A percentile compares a stretch with the other conserved stretches of the same genome.
phyloP scores from a whole-genome alignment of 1,284 basidiomycete species.

The Apiotrichum laibachii region DNA sequence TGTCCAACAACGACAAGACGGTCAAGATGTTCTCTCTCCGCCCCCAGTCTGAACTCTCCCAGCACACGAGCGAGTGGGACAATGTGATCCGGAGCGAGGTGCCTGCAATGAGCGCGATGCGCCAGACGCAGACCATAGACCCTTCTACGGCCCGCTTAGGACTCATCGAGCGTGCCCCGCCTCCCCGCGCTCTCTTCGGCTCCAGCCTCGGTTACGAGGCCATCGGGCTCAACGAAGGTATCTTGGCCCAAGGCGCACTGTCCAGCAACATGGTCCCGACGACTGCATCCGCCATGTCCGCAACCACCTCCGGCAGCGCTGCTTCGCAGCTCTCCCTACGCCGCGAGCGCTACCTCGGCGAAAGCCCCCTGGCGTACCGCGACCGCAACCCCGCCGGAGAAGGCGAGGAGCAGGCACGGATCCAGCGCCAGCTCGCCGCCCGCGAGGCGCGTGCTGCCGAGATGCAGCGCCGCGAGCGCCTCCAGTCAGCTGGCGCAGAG shows the following conservation, averaged over 20 bases:
- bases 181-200: conserved; percentile 13
- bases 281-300: neutral
- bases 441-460: conserved; percentile 9
- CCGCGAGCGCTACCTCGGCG: conserved; percentile 17
- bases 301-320: no score
- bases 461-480: conserved; percentile 6
- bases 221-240: conserved; percentile 17
- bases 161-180: neutral
- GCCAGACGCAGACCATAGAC: conserved; percentile 10
- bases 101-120: conserved; percentile 15
- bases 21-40: conserved; percentile 47
- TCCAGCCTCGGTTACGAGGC: conserved; percentile 14
- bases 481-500: conserved; percentile 3
- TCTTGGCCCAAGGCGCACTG: conserved; percentile 9
- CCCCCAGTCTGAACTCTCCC: neutral
- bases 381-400: conserved; percentile 12
- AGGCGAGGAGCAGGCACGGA: conserved; percentile 1
- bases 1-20: conserved; percentile 50
- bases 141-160: neutral
- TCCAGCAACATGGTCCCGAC: neutral
- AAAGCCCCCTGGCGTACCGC: conserved; percentile 15
- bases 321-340: conserved; percentile 12
- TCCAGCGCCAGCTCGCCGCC: neutral
- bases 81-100: neutral
- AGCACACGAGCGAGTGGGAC: conserved; percentile 3